Percentiles rank a stretch among this genome's conserved stretches.
Evolutionary conservation across 116 monocot genomes (phyloP).

Genomic region (Papilionanthe hybrid): DNA sequence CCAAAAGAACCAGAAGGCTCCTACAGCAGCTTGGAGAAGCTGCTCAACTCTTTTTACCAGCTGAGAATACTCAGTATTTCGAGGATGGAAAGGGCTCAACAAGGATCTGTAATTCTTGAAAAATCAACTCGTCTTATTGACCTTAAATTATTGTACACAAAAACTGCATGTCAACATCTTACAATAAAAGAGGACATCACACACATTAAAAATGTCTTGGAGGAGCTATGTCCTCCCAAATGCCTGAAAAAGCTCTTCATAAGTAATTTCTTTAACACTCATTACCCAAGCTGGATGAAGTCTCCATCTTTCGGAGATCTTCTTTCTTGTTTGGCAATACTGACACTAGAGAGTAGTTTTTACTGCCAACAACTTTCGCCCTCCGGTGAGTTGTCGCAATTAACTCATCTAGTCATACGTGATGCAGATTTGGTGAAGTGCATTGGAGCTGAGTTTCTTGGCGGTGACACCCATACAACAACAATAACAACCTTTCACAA

Average conservation of each 20-base stretch:
- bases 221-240: slow-evolving; percentile 9
- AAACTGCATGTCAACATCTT: not conserved
- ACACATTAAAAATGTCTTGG: slow-evolving; percentile 5
- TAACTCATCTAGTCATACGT: not conserved
- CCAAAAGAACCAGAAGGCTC: not conserved
- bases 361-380: not conserved
- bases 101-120: not conserved
- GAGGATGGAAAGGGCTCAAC: slow-evolving; percentile 6
- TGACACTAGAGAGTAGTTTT: not conserved
- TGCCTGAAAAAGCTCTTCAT: not conserved
- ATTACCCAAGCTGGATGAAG: slow-evolving; percentile 8
- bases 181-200: not conserved
- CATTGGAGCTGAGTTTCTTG: slow-evolving; percentile 12
- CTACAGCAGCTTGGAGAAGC: not conserved
- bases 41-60: slow-evolving; percentile 1
- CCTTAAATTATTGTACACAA: not conserved
- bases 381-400: not conserved
- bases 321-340: too few species aligned
- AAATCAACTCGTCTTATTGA: not conserved
- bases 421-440: not conserved
- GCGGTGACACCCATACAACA: not conserved
- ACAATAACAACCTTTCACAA: not conserved
- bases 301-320: not conserved
- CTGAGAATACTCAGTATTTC: not conserved
- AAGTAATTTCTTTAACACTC: not conserved